phyloP scores from a whole-genome alignment of 2,329 filamentous ascomycete species.

The Cladosporium oxysporum region DNA sequence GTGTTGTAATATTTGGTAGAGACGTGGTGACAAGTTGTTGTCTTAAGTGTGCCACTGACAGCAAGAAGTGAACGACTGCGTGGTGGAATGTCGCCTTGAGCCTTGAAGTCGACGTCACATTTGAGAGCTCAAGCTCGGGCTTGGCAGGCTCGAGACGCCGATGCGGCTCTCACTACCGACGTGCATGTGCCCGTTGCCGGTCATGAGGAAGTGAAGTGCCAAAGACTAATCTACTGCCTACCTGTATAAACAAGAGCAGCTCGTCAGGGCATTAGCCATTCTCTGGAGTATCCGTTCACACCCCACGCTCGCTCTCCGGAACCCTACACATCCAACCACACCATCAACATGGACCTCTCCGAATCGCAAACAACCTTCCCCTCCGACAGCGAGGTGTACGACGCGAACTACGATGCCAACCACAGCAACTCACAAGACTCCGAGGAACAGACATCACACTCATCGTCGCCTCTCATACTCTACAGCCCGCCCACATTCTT shows the following conservation, averaged over 20 bases:
- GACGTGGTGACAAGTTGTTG: not conserved
- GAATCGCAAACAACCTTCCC: slow-evolving; percentile 75
- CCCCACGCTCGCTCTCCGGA: not conserved
- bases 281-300: not conserved
- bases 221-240: not conserved
- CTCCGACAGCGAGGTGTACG: slow-evolving; percentile 83
- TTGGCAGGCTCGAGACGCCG: not conserved
- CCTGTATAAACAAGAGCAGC: not conserved
- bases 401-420: slow-evolving; percentile 69
- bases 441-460: slow-evolving; percentile 61
- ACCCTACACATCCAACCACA: not conserved
- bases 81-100: slow-evolving; percentile 42
- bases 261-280: not conserved
- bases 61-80: not conserved
- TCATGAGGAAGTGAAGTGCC: slow-evolving; percentile 2
- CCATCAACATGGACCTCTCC: slow-evolving; percentile 49
- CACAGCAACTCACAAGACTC: slow-evolving; percentile 49
- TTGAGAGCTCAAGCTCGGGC: slow-evolving; percentile 7
- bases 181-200: slow-evolving; percentile 7
- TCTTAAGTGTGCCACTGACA: slow-evolving; percentile 30
- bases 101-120: slow-evolving; percentile 7
- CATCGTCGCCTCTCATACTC: slow-evolving; percentile 71
- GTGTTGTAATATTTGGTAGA: not conserved
- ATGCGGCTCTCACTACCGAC: slow-evolving; percentile 10
- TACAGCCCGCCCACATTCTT: slow-evolving; percentile 88